These are phyloP conservation scores for Straminergon stramineum DNA, from an alignment of 225 moss, liverwort and hornwort genomes.

Conservation along the genomic window DNA sequence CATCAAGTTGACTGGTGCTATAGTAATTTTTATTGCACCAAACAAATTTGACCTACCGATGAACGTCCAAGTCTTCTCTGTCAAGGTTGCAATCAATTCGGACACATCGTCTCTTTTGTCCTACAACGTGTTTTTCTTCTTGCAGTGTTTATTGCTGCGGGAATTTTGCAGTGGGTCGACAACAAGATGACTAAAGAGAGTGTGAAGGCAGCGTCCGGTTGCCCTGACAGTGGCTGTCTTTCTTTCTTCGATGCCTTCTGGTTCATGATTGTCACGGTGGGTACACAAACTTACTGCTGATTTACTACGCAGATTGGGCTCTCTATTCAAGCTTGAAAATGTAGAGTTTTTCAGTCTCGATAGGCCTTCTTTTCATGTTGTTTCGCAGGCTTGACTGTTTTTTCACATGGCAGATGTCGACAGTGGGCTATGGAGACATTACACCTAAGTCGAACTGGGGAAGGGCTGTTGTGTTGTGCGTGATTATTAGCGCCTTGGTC, in stretches of 20 bases:
- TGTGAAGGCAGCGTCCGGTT: conserved; percentile 26
- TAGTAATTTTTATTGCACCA: neutral
- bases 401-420: conserved; percentile 60
- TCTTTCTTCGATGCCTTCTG: conserved; percentile 75
- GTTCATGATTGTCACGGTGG: conserved; percentile 82
- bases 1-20: neutral
- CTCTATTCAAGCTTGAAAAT: neutral
- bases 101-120: neutral
- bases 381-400: neutral
- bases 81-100: neutral
- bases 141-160: conserved; percentile 91
- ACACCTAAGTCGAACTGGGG: conserved; percentile 62
- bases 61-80: neutral
- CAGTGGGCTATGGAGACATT: conserved; percentile 92
- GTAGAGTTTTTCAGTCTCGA: neutral
- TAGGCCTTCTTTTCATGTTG: neutral
- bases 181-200: conserved; percentile 39
- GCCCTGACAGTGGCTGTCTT: conserved; percentile 55
- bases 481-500: conserved; percentile 61
- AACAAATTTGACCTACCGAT: neutral
- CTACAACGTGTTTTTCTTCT: neutral
- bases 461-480: conserved; percentile 44
- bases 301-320: neutral
- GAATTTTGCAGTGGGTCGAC: conserved; percentile 87
- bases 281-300: conserved; percentile 3